Conservation (phyloP, 768 basidiomycete species). For the Lentinula detonsa region DNA sequence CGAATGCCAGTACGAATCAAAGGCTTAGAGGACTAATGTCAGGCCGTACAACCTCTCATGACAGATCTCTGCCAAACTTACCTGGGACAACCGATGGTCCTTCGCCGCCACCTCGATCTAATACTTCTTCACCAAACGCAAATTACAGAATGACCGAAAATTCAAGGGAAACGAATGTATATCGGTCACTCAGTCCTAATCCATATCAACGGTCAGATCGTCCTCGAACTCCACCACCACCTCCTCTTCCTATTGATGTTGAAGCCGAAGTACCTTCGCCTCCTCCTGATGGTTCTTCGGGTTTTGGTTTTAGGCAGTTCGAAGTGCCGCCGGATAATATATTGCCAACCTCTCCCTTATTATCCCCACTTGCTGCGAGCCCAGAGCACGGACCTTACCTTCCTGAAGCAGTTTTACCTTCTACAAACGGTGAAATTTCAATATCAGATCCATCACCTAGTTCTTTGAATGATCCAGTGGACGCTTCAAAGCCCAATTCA, state of each 20-base stretch:
- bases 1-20: slow-evolving; percentile 34
- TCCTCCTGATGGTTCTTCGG: background rate
- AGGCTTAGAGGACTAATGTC: slow-evolving; percentile 41
- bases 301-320: slow-evolving; percentile 8
- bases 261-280: slow-evolving; percentile 5
- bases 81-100: background rate
- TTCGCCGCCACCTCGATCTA: background rate
- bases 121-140: background rate
- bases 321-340: background rate
- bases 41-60: slow-evolving; percentile 25
- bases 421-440: background rate
- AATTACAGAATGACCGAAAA: background rate
- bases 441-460: background rate
- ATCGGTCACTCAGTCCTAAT: background rate
- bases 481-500: background rate
- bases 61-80: slow-evolving; percentile 30
- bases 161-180: background rate
- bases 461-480: background rate
- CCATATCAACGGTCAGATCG: slow-evolving; percentile 2
- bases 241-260: slow-evolving; percentile 7
- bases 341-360: background rate
- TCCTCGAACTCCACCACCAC: slow-evolving; percentile 1
- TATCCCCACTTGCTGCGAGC: background rate
- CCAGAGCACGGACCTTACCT: background rate
- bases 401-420: background rate